Conservation (phyloP, 163 green algal species). For the Coccomyxa subellipsoidea region DNA sequence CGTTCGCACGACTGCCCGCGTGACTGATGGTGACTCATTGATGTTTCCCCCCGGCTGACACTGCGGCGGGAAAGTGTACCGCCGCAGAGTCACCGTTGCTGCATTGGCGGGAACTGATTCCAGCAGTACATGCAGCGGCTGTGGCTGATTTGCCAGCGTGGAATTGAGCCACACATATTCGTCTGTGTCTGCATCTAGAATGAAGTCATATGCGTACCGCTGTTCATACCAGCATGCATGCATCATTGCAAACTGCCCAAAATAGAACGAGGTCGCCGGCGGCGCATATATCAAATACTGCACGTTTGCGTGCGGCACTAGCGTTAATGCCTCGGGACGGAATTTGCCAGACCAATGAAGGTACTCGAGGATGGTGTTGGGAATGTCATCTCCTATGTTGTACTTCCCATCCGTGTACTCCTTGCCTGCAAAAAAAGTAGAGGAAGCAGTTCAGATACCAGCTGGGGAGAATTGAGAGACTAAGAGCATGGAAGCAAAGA, state of each 20-base stretch:
- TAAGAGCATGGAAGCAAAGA: no score
- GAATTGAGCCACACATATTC: neutral
- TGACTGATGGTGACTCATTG: neutral
- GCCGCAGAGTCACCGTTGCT: neutral
- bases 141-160: neutral
- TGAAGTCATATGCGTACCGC: neutral
- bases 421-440: neutral
- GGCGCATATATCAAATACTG: neutral
- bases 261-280: neutral
- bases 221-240: neutral
- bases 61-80: neutral
- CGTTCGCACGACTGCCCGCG: neutral
- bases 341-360: neutral
- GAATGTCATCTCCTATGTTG: neutral
- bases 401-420: neutral
- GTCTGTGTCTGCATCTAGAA: neutral
- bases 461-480: no score
- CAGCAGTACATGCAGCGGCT: neutral
- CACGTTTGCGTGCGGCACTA: neutral
- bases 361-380: neutral
- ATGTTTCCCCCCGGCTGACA: neutral
- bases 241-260: neutral
- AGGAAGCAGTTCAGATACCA: neutral
- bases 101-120: neutral
- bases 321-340: neutral